Base-by-base conservation (phyloP, 2,329 filamentous ascomycete species). In the Verticillium dahliae region DNA sequence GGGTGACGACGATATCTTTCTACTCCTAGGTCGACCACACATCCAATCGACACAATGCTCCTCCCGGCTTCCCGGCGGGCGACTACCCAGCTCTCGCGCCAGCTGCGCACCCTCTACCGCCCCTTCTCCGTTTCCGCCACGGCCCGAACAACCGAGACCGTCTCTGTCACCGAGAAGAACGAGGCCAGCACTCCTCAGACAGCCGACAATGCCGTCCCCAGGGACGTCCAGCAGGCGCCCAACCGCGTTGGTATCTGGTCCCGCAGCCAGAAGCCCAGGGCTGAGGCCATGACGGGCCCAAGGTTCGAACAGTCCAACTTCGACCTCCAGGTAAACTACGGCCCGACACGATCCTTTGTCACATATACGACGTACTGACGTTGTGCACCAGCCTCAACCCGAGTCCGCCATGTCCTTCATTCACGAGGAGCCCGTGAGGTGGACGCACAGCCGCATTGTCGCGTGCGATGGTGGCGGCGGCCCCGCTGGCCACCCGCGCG, bases 301-400 rank as follows among this genome's bases (percentile, higher is more conserved):
- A 84, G 94, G 69, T 99, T 99, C 72, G 95, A 99, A 82, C 94
- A 98, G 86, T 98, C 92, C 38, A 91, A 96, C 71, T 94, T 98
- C 79, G 86, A 89, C 69, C 79, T 89, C 68, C 95, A 99, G 90
- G 94, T 97, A 81, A 68, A 37, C 86, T 31, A 18, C 57, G 31
- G 10, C 33, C 14, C 13, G 27, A 22, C 27, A 15, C 15, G 13
- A 27, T 9, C 18, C 56, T 13, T 34, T 22, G 13, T n/a, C 10
- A 9, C 11, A 18, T 13, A 6, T 18, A 15, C n/a, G 54, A 35
- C 13, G 35, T 11, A n/a, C 45, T 54, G 45, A 54, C 58, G 5
- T 31, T 13, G 31, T 72, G 67, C 59, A 63, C 65, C 73, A 98
- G 95, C 95, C 95, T 66, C 90, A 89, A 80, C 90, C 95, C 35